phyloP scores from a whole-genome alignment of 345 rosid genomes.

The Gossypium rotundifolium region DNA sequence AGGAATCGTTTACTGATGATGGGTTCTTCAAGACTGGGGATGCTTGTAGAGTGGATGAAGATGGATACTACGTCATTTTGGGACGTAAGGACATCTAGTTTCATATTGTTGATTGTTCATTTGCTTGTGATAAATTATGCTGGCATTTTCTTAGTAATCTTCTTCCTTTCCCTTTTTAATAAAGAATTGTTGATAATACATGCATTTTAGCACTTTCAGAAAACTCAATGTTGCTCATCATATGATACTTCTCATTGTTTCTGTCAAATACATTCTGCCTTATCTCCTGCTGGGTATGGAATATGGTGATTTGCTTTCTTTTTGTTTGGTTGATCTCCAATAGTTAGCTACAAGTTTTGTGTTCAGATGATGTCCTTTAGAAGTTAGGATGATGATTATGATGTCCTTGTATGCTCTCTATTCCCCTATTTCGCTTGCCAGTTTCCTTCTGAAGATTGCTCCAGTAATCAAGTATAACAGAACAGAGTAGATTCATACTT shows the following conservation, averaged over 20 bases:
- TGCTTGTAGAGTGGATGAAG: constrained; percentile 80
- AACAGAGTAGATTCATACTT: not conserved
- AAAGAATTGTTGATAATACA: not conserved
- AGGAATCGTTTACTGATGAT: constrained; percentile 70
- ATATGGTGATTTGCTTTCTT: not conserved
- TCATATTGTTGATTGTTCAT: not conserved
- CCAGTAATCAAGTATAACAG: not conserved
- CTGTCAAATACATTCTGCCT: not conserved
- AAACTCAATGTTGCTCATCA: not conserved
- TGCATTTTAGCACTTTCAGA: not conserved
- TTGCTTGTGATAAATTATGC: not conserved
- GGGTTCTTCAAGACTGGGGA: constrained; percentile 97
- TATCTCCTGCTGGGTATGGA: not conserved
- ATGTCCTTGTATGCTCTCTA: not conserved
- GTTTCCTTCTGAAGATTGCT: not conserved
- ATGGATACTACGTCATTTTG: constrained; percentile 81
- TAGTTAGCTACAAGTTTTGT: not conserved
- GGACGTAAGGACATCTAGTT: constrained; percentile 63
- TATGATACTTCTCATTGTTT: not conserved
- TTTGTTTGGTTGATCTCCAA: not conserved
- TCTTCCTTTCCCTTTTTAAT: not conserved
- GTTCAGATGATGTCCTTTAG: not conserved
- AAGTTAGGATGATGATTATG: not conserved
- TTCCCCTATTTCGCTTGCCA: not conserved
- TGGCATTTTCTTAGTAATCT: too few relatives aligned